Conservation (phyloP, 2,329 filamentous ascomycete genomes). For the Geosmithia morbida region DNA sequence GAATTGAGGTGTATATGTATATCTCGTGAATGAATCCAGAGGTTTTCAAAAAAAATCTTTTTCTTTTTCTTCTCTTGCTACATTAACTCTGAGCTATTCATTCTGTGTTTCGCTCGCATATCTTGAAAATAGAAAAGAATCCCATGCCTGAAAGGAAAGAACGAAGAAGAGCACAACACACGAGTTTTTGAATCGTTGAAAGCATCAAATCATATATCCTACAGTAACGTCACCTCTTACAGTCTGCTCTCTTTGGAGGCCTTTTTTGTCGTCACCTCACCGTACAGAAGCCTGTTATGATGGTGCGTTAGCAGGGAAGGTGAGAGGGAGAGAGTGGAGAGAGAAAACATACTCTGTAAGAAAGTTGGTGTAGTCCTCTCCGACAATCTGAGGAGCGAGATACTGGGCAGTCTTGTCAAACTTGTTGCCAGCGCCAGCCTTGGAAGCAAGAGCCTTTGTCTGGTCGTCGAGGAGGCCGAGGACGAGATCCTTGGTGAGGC, state of each 20-base stretch:
- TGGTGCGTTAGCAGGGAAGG: background rate
- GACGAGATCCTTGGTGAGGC: slow-evolving; percentile 70
- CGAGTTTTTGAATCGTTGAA: background rate
- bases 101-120: background rate
- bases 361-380: slow-evolving; percentile 4
- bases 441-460: slow-evolving; percentile 2
- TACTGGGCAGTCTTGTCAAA: slow-evolving; percentile 2
- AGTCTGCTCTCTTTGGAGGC: background rate
- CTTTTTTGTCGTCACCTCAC: slow-evolving; percentile 2
- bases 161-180: background rate
- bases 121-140: background rate
- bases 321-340: background rate
- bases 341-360: slow-evolving; percentile 2
- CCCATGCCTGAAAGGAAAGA: background rate
- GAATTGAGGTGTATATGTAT: background rate
- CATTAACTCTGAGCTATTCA: background rate
- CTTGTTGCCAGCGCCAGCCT: slow-evolving; percentile 6
- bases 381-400: slow-evolving; percentile 1
- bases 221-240: background rate
- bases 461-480: slow-evolving; percentile 58
- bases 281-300: slow-evolving; percentile 1
- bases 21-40: slow-evolving; percentile 5
- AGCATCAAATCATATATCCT: background rate
- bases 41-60: background rate
- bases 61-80: background rate